These are phyloP conservation scores for Lumnitzera racemosa DNA, from an alignment of 345 rosid species.

Conservation along the genomic window DNA sequence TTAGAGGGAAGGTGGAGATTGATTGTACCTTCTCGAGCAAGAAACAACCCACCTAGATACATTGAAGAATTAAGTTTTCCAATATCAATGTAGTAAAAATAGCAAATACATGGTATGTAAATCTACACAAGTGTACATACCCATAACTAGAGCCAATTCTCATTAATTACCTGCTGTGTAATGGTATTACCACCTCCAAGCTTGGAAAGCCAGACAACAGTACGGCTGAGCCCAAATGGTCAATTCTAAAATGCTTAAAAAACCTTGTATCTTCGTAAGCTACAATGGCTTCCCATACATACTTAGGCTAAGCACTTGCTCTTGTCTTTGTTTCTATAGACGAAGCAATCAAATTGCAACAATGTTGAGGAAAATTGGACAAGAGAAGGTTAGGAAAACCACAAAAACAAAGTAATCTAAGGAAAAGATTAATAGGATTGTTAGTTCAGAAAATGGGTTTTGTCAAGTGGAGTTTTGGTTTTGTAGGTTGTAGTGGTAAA, in stretches of 20 bases:
- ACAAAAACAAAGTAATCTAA: constrained; percentile 10
- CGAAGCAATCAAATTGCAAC: constrained; percentile 16
- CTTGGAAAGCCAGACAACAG: constrained; percentile 16
- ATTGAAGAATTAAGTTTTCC: no score
- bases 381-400: constrained; percentile 10
- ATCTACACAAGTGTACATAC: neutral
- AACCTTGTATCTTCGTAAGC: constrained; percentile 24
- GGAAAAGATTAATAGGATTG: constrained; percentile 9
- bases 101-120: constrained; percentile 14
- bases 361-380: constrained; percentile 13
- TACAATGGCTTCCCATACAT: constrained; percentile 24
- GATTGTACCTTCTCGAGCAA: no score
- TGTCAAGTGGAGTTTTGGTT: constrained; percentile 1
- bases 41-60: no score
- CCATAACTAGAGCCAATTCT: neutral
- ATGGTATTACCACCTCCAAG: constrained; percentile 23
- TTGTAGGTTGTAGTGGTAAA: neutral
- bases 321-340: constrained; percentile 15
- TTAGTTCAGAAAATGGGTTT: neutral
- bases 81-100: constrained; percentile 5
- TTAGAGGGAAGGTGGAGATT: no score
- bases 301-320: constrained; percentile 13
- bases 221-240: constrained; percentile 20
- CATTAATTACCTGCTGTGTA: constrained; percentile 18
- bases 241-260: constrained; percentile 18